phyloP scores from a whole-genome alignment of 345 rosid species.

The Arabidopsis arenosa region DNA sequence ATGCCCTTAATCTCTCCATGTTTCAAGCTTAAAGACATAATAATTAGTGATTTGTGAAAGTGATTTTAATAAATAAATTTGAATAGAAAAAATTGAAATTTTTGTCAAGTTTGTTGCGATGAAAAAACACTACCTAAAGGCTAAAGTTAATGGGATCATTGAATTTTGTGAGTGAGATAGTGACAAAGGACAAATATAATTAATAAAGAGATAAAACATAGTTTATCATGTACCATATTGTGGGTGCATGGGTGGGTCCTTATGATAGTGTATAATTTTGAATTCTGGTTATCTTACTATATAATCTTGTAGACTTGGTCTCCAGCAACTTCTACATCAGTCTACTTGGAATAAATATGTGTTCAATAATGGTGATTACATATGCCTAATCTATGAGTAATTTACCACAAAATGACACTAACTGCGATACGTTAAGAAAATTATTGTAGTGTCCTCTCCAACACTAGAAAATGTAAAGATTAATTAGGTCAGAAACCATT shows the following conservation, averaged over 20 bases:
- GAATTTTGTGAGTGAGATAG: constrained; percentile 30
- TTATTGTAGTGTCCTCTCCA: not conserved
- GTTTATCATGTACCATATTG: constrained; percentile 31
- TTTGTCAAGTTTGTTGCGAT: constrained; percentile 16
- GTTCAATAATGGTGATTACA: constrained; percentile 19
- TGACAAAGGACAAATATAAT: constrained; percentile 27
- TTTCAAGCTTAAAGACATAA: constrained; percentile 24
- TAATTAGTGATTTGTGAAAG: not conserved
- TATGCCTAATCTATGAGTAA: constrained; percentile 1
- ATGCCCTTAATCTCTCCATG: constrained; percentile 37
- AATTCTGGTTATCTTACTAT: constrained; percentile 18
- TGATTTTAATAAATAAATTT: not conserved
- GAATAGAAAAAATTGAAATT: not conserved
- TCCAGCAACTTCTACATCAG: constrained; percentile 40
- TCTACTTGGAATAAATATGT: constrained; percentile 10
- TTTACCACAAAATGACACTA: constrained; percentile 1
- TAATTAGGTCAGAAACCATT: constrained; percentile 6
- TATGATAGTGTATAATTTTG: constrained; percentile 29
- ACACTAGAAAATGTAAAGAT: not conserved
- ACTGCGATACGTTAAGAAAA: not conserved
- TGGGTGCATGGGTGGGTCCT: constrained; percentile 41
- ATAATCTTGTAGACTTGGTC: constrained; percentile 26
- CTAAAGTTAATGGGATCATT: not conserved
- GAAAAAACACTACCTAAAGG: not conserved
- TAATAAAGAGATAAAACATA: constrained; percentile 19